phyloP scores from a whole-genome alignment of 1,284 basidiomycete genomes.

The Ceratobasidium theobromae region DNA sequence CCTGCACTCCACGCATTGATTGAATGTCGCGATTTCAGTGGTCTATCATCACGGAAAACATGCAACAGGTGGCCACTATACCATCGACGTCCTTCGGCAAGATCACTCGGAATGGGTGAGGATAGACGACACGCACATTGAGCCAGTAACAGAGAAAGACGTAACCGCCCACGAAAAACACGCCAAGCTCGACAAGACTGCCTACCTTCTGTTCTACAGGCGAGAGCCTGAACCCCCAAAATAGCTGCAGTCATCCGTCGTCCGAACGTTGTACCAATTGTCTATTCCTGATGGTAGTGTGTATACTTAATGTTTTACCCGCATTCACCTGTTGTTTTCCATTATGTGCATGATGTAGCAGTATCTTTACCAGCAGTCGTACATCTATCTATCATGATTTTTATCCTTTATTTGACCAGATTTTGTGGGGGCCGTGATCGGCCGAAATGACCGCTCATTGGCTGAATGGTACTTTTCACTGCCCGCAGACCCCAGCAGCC shows the following conservation, averaged over 20 bases:
- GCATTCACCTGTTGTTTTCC: constrained; percentile 7
- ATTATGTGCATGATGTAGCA: constrained; percentile 31
- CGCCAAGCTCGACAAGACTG: constrained; percentile 60
- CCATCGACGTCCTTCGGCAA: constrained; percentile 85
- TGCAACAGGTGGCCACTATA: constrained; percentile 95
- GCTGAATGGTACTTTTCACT: too few relatives aligned
- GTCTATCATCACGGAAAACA: constrained; percentile 93
- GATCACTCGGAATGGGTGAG: constrained; percentile 82
- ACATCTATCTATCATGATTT: constrained; percentile 31
- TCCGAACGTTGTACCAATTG: constrained; percentile 21
- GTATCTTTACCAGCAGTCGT: constrained; percentile 20
- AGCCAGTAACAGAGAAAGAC: constrained; percentile 59
- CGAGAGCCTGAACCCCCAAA: constrained; percentile 39
- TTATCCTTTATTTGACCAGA: constrained; percentile 1
- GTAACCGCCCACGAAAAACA: constrained; percentile 46
- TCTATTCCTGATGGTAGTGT: constrained; percentile 23
- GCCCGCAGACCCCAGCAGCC: too few relatives aligned
- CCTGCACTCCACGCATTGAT: background rate
- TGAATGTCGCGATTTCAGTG: constrained; percentile 49
- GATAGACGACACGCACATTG: constrained; percentile 90
- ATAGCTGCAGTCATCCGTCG: constrained; percentile 4
- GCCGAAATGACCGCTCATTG: too few relatives aligned
- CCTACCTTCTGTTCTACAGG: constrained; percentile 88
- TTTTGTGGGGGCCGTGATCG: too few relatives aligned
- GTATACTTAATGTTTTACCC: constrained; percentile 28